Conservation (phyloP, 192 early-diverging fungal genomes). For the Paraglomus brasilianum region DNA sequence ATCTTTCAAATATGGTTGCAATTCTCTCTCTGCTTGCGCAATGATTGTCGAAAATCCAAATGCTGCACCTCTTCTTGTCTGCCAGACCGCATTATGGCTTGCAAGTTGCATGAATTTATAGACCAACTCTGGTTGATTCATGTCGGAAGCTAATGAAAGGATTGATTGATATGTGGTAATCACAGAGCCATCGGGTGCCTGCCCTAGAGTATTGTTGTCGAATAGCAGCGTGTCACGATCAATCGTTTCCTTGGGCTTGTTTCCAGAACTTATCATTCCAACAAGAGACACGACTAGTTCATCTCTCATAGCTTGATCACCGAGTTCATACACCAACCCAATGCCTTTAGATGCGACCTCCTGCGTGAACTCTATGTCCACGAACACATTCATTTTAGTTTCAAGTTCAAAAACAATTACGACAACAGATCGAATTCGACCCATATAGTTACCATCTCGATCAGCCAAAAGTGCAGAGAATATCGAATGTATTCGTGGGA, state of each 20-base stretch:
- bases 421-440: neutral
- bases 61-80: slow-evolving; percentile 81
- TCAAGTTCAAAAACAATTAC: neutral
- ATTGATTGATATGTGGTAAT: slow-evolving; percentile 78
- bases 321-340: slow-evolving; percentile 78
- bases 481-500: slow-evolving; percentile 68
- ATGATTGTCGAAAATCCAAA: slow-evolving; percentile 86
- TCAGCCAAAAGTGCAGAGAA: slow-evolving; percentile 78
- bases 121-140: slow-evolving; percentile 92
- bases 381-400: neutral
- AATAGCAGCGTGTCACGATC: slow-evolving; percentile 75
- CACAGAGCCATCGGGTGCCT: slow-evolving; percentile 70
- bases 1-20: slow-evolving; percentile 74
- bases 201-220: slow-evolving; percentile 62
- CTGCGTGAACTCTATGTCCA: slow-evolving; percentile 66
- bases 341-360: slow-evolving; percentile 88
- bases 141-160: slow-evolving; percentile 84
- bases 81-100: slow-evolving; percentile 89
- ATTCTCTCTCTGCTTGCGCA: slow-evolving; percentile 71
- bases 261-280: slow-evolving; percentile 74
- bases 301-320: slow-evolving; percentile 63
- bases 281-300: slow-evolving; percentile 73
- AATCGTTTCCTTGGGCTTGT: slow-evolving; percentile 45
- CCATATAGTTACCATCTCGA: slow-evolving; percentile 64
- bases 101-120: slow-evolving; percentile 95